Percentiles rank a stretch among this genome's conserved stretches.
Evolutionary conservation across 192 early-diverging fungal genomes (phyloP).

Genomic region (Diversispora eburnea): DNA sequence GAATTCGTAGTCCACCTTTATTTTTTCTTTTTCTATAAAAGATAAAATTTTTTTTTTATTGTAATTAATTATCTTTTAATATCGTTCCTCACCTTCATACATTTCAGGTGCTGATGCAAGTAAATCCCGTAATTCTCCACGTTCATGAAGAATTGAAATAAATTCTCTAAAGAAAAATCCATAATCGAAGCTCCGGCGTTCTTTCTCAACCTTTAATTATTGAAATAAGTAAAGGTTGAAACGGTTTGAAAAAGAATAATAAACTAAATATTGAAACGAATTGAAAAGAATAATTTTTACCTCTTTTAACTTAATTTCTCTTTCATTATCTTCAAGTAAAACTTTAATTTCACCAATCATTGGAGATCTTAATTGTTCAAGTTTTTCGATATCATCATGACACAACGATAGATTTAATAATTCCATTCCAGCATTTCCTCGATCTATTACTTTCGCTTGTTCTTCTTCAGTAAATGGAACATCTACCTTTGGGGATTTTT

Average conservation of each 20-base stretch:
- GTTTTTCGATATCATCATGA: background rate
- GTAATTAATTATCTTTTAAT: too few relatives aligned
- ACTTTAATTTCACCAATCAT: background rate
- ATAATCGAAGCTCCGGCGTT: slow-evolving; percentile 12
- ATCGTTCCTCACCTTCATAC: background rate
- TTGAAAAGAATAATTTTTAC: background rate
- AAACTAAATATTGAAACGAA: background rate
- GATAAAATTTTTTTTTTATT: too few relatives aligned
- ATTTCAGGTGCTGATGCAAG: background rate
- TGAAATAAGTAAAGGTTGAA: background rate
- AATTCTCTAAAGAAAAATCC: slow-evolving; percentile 21
- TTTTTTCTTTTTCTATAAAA: too few relatives aligned
- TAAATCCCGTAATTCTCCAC: slow-evolving; percentile 9
- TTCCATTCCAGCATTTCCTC: background rate
- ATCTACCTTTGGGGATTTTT: background rate
- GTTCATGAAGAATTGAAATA: slow-evolving; percentile 10
- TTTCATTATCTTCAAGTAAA: background rate
- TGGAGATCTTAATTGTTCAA: background rate
- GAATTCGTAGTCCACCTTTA: too few relatives aligned
- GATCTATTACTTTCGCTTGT: background rate
- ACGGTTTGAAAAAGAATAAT: background rate
- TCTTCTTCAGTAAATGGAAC: background rate
- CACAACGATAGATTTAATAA: background rate
- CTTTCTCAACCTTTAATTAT: slow-evolving; percentile 12
- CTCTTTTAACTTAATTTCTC: background rate